Conservation (phyloP, 2,329 filamentous ascomycete species). For the Alternaria consortialis region DNA sequence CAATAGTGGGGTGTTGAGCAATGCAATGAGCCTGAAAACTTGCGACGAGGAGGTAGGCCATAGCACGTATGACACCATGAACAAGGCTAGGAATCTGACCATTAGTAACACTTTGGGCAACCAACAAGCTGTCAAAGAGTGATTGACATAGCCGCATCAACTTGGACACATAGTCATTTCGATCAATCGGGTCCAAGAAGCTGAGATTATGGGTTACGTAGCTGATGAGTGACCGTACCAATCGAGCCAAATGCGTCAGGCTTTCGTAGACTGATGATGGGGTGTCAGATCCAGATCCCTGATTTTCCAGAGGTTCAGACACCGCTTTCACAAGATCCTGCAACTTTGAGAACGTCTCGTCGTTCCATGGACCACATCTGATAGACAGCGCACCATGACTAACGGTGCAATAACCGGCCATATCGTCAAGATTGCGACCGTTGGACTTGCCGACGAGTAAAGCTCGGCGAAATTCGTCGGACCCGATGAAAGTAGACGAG, state of each 20-base stretch:
- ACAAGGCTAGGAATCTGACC: not conserved
- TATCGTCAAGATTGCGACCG: slow-evolving; percentile 55
- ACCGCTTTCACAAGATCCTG: slow-evolving; percentile 20
- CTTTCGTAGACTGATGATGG: not conserved
- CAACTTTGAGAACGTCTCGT: slow-evolving; percentile 59
- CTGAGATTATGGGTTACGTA: slow-evolving; percentile 61
- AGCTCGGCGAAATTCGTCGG: slow-evolving; percentile 61
- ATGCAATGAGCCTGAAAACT: slow-evolving; percentile 44
- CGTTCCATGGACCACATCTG: slow-evolving; percentile 65
- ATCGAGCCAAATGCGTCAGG: slow-evolving; percentile 20
- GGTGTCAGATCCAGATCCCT: not conserved
- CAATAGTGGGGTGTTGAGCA: slow-evolving; percentile 36
- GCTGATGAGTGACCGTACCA: slow-evolving; percentile 57
- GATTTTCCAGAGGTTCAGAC: slow-evolving; percentile 10
- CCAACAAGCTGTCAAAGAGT: slow-evolving; percentile 33
- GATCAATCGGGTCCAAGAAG: slow-evolving; percentile 65
- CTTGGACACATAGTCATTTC: slow-evolving; percentile 56
- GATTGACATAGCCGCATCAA: slow-evolving; percentile 54
- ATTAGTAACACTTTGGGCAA: slow-evolving; percentile 20
- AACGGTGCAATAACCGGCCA: slow-evolving; percentile 52
- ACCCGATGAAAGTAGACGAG: slow-evolving; percentile 65
- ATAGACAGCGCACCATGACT: slow-evolving; percentile 44
- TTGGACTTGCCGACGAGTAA: slow-evolving; percentile 36
- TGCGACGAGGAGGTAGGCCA: slow-evolving; percentile 45
- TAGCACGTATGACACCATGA: slow-evolving; percentile 18